Evolutionary conservation across 2,329 filamentous ascomycete species (phyloP).

Genomic region (Dactylella cylindrospora): DNA sequence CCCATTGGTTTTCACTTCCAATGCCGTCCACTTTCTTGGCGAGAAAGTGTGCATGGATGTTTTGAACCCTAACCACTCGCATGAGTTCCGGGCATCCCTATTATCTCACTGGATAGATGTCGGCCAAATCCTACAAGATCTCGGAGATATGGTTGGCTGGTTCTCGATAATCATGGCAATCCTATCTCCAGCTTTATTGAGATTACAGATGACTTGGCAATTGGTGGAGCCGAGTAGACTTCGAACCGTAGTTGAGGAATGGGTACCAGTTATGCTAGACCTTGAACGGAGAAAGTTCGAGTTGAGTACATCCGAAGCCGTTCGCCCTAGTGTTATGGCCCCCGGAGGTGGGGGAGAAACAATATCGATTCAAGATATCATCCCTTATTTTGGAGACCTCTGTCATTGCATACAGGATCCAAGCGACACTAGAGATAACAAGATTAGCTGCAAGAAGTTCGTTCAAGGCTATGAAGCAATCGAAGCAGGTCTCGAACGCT

Average conservation of each 20-base stretch:
- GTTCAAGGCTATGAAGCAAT: conserved; percentile 46
- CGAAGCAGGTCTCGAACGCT: conserved; percentile 45
- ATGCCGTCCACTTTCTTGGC: conserved; percentile 49
- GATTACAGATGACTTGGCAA: conserved; percentile 49
- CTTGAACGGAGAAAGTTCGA: conserved; percentile 48
- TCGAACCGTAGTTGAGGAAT: conserved; percentile 46
- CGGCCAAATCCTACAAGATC: conserved; percentile 46
- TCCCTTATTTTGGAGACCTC: conserved; percentile 50
- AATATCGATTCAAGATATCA: conserved; percentile 47
- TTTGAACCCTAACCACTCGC: conserved; percentile 47
- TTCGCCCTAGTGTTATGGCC: conserved; percentile 47
- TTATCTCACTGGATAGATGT: conserved; percentile 49
- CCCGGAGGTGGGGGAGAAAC: conserved; percentile 46
- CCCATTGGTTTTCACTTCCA: conserved; percentile 49
- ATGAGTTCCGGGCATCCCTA: conserved; percentile 47
- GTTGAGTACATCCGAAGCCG: conserved; percentile 43
- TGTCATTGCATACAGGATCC: conserved; percentile 48
- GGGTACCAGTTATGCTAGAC: conserved; percentile 48
- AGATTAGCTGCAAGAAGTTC: conserved; percentile 47
- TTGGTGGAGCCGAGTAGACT: conserved; percentile 46
- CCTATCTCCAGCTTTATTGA: conserved; percentile 49
- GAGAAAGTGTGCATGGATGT: conserved; percentile 49
- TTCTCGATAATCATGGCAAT: conserved; percentile 49
- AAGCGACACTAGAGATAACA: conserved; percentile 46
- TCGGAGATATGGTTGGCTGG: conserved; percentile 49